These are phyloP conservation scores for Ophiocordyceps camponoti-saundersi DNA, from an alignment of 2,329 filamentous ascomycete species.

Conservation along the genomic window DNA sequence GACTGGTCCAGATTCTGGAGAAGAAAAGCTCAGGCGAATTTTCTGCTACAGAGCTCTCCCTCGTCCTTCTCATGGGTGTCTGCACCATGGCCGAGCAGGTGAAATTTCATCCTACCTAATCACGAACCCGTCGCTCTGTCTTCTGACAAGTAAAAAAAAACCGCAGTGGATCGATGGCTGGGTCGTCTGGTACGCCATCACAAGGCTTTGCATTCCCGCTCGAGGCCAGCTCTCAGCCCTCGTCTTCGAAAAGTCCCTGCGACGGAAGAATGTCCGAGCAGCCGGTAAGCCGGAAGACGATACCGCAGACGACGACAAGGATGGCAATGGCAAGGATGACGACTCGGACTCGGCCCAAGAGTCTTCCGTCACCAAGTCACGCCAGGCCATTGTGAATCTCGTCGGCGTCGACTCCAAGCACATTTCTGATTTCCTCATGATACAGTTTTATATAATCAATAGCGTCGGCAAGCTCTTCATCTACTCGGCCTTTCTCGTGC, in stretches of 20 bases:
- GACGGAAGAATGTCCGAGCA: constrained; percentile 60
- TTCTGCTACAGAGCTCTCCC: constrained; percentile 39
- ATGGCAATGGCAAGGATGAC: constrained; percentile 13
- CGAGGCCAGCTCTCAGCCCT: constrained; percentile 53
- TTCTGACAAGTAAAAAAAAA: neutral
- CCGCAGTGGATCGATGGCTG: constrained; percentile 42
- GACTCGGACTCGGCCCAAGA: constrained; percentile 27
- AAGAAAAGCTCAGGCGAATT: constrained; percentile 24
- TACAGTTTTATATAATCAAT: constrained; percentile 46
- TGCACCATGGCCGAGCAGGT: constrained; percentile 36
- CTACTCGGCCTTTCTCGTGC: constrained; percentile 48
- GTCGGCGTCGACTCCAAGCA: constrained; percentile 61
- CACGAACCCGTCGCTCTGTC: neutral
- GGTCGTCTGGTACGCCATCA: constrained; percentile 49
- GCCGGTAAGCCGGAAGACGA: constrained; percentile 18
- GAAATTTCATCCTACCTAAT: constrained; percentile 4
- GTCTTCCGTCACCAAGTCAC: constrained; percentile 31
- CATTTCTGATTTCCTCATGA: constrained; percentile 50
- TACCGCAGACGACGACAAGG: constrained; percentile 18
- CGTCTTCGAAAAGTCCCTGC: constrained; percentile 62
- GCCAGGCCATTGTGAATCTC: constrained; percentile 60
- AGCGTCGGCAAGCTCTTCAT: constrained; percentile 46
- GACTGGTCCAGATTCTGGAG: constrained; percentile 50
- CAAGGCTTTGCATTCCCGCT: constrained; percentile 46
- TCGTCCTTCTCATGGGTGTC: constrained; percentile 47